Evolutionary conservation across 2,329 filamentous ascomycete species (phyloP).

Genomic region (Cytospora mali): DNA sequence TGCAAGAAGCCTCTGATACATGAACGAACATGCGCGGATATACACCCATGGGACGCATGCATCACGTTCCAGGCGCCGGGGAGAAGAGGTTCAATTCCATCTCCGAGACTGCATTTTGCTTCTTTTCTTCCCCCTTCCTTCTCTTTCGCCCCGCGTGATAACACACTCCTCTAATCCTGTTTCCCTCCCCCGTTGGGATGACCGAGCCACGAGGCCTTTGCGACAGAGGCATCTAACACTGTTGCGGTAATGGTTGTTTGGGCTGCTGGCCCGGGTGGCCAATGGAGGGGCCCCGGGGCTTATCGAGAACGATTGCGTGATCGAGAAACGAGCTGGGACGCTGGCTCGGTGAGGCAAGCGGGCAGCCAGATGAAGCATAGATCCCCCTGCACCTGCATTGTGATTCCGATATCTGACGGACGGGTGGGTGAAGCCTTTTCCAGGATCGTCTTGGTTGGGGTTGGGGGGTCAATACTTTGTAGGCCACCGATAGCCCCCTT

Average conservation of each 20-base stretch:
- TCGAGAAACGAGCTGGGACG: conserved; percentile 13
- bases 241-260: neutral
- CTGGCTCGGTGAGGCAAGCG: conserved; percentile 9
- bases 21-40: neutral
- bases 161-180: neutral
- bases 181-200: neutral
- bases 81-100: neutral
- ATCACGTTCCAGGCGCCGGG: neutral
- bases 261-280: neutral
- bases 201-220: conserved; percentile 5
- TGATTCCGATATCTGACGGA: conserved; percentile 2
- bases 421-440: neutral
- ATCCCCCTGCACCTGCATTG: conserved; percentile 12
- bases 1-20: conserved; percentile 1
- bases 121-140: neutral
- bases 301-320: conserved; percentile 27
- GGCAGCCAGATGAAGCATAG: conserved; percentile 4
- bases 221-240: neutral
- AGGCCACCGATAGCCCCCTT: neutral
- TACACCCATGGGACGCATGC: neutral
- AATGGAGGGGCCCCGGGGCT: conserved; percentile 12
- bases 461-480: too few relatives aligned
- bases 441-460: neutral
- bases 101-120: neutral
- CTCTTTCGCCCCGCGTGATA: neutral